These are phyloP conservation scores for Selaginella moellendorffii DNA, from an alignment of 75 land plant genomes.

Conservation along the genomic window DNA sequence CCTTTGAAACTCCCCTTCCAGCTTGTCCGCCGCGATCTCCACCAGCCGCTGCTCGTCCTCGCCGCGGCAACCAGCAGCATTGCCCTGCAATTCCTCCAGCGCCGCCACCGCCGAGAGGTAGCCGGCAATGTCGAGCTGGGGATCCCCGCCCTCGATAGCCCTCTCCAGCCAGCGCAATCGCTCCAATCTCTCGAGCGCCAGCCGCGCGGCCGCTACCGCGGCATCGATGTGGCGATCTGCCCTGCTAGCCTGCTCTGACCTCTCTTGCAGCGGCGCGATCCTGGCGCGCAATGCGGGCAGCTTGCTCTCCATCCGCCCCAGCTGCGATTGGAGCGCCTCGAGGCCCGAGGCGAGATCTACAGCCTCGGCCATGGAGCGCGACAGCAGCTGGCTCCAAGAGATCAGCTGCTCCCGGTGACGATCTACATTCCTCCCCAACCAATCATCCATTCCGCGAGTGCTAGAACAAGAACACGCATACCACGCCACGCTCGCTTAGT, in stretches of 20 bases:
- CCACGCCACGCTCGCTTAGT: too few species aligned
- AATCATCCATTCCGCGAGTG: too few species aligned
- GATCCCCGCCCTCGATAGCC: slow-evolving; percentile 17
- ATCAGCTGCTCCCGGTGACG: too few species aligned
- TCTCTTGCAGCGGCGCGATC: slow-evolving; percentile 30
- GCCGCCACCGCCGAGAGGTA: slow-evolving; percentile 25
- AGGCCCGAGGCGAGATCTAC: slow-evolving; percentile 15
- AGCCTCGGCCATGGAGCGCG: slow-evolving; percentile 20
- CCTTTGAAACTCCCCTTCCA: slow-evolving; percentile 42
- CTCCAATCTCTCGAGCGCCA: slow-evolving; percentile 46
- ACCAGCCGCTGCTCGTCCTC: not conserved
- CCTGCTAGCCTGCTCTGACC: slow-evolving; percentile 8
- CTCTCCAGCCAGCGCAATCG: slow-evolving; percentile 43
- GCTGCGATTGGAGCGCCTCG: slow-evolving; percentile 22
- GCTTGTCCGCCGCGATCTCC: slow-evolving; percentile 36
- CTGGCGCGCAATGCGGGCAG: slow-evolving; percentile 38
- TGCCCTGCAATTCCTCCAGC: slow-evolving; percentile 54
- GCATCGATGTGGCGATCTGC: slow-evolving; percentile 29
- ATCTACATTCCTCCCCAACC: too few species aligned
- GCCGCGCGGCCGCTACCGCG: slow-evolving; percentile 43
- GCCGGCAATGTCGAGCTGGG: slow-evolving; percentile 24
- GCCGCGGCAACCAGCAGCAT: slow-evolving; percentile 29
- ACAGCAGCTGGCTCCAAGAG: slow-evolving; percentile 14
- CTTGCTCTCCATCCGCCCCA: slow-evolving; percentile 28
- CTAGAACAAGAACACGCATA: too few species aligned